Evolutionary conservation across 352 stramenopile species (phyloP), one percentile per base, ranked within the genome.

Genomic region (Blastocystis sp.): DNA sequence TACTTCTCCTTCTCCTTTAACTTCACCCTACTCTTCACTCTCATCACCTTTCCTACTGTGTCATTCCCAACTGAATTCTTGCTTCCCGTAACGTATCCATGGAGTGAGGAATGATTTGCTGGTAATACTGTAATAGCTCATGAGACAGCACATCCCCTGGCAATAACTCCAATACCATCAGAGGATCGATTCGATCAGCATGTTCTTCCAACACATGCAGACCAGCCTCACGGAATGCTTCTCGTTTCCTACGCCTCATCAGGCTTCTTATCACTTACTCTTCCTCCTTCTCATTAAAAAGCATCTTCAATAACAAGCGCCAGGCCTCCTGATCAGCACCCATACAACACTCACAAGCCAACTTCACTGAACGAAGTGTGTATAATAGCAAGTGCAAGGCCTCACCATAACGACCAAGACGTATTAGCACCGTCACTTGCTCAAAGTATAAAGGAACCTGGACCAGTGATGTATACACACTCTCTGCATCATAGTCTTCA

Each of bases 271-370:
- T 37, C 39, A 66, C 71, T 19, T 32, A 83, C 71, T 65, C 71
- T 37, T 83, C 71, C 51, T 83, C 71, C 54, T 63, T 29, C 54
- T 83, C 71, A 0, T 27, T n/a, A 32, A 83, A 83, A 32, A 83
- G 51, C 43, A 83, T 16, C 27, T 32, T 12, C 21, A 83, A 27
- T 54, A 83, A 27, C 16, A 66, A 32, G 9, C 43, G 27, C 71
- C 71, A 83, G 16, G 46, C 46, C n/a, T 27, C 16, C 35, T 21
- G 4, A 16, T 35, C 27, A 35, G 46, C 37, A 29, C 24, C 11
- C 4, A 21, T 21, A 56, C 71, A 83, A 54, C 71, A 83, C 6
- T 66, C 51, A 56, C 71, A 83, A 0, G 71, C 71, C 24, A 42
- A 32, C n/a, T 14, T n/a, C 29, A 83, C 51, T 16, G 71, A 83